A percentile compares a stretch with the other conserved stretches of the same genome.
Evolutionary conservation across 2,329 filamentous ascomycete species (phyloP).

Genomic region (Xylaria sp.): DNA sequence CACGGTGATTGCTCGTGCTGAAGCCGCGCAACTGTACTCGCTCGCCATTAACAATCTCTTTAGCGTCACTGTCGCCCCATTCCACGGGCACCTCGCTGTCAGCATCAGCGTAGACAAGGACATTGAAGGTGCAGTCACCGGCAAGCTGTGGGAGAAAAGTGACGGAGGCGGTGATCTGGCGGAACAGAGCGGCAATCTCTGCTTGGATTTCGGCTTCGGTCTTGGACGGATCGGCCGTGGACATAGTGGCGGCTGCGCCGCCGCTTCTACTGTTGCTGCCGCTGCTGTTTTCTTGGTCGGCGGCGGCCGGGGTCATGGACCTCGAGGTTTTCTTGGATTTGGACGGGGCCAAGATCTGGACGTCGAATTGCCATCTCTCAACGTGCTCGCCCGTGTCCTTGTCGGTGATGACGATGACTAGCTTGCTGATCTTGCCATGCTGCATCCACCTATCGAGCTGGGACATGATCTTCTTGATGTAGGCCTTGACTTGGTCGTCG

Average conservation of each 20-base stretch:
- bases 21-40: conserved; percentile 96
- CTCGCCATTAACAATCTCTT: conserved; percentile 94
- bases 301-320: conserved; percentile 55
- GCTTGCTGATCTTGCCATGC: conserved; percentile 94
- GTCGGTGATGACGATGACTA: conserved; percentile 95
- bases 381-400: conserved; percentile 97
- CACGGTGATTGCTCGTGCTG: conserved; percentile 92
- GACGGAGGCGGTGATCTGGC: conserved; percentile 96
- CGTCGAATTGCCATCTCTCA: conserved; percentile 98
- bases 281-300: conserved; percentile 75
- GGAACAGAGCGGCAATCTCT: conserved; percentile 96
- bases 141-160: conserved; percentile 95
- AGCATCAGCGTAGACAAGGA: conserved; percentile 95
- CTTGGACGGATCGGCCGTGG: conserved; percentile 71
- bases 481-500: conserved; percentile 98
- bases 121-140: conserved; percentile 98
- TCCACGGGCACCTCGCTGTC: conserved; percentile 97
- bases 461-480: conserved; percentile 99
- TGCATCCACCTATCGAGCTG: conserved; percentile 99
- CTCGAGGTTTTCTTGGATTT: conserved; percentile 62
- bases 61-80: conserved; percentile 98
- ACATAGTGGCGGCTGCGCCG: conserved; percentile 28
- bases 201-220: conserved; percentile 93
- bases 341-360: conserved; percentile 60
- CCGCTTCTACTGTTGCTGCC: conserved; percentile 47